Evolutionary conservation across 73 alveolate species (phyloP).

Genomic region (Uronychia binucleata): DNA sequence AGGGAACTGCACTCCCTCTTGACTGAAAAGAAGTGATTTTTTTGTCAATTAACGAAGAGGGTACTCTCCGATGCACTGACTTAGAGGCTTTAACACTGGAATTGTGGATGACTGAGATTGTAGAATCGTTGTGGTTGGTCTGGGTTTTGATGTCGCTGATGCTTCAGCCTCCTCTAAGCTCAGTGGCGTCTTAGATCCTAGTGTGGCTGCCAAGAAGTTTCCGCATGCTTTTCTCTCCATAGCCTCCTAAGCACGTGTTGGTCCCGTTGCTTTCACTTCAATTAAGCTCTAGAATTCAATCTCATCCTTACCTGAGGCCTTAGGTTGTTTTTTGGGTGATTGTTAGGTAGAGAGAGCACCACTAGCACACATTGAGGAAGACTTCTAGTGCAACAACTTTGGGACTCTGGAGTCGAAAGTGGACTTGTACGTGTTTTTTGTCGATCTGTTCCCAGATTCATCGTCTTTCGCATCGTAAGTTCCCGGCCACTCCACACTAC

Average conservation of each 20-base stretch:
- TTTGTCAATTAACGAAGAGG: neutral
- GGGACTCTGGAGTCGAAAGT: neutral
- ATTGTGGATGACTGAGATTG: neutral
- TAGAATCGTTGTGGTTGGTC: neutral
- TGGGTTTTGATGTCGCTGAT: neutral
- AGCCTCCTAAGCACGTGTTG: neutral
- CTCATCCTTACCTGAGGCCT: no score
- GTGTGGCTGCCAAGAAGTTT: neutral
- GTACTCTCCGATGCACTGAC: neutral
- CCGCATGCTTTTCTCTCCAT: neutral
- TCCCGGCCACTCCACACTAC: no score
- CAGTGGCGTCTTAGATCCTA: neutral
- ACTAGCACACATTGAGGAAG: neutral
- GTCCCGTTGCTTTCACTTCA: neutral
- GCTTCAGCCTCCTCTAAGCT: neutral
- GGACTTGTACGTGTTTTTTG: neutral
- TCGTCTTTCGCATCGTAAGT: neutral
- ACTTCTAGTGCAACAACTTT: neutral
- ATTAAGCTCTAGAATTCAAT: neutral
- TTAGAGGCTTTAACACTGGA: no score
- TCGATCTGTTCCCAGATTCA: neutral
- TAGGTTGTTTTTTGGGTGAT: neutral
- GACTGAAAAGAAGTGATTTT: neutral
- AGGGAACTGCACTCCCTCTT: neutral
- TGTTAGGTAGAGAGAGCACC: neutral